phyloP scores from a whole-genome alignment of 2,329 filamentous ascomycete species.

The Chrysoporthe puriensis region DNA sequence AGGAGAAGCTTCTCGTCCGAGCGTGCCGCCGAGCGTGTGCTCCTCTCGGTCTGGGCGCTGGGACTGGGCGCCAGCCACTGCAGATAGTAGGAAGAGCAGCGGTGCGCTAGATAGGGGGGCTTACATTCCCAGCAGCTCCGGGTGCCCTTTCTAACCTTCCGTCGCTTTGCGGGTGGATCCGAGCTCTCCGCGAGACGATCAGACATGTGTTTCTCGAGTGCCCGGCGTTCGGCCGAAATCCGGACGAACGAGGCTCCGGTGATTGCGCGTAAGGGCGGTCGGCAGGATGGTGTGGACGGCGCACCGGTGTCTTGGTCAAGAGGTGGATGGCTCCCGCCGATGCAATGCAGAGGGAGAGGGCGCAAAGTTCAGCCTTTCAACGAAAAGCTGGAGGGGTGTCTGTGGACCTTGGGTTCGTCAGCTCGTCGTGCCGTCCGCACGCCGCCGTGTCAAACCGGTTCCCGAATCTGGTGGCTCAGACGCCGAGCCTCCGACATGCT shows the following conservation, averaged over 20 bases:
- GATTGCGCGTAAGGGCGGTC: not conserved
- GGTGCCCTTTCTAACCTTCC: conserved; percentile 56
- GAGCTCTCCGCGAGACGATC: conserved; percentile 15
- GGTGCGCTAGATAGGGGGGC: conserved; percentile 24
- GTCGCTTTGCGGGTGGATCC: conserved; percentile 40
- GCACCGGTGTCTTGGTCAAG: not conserved
- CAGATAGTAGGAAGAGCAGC: conserved; percentile 5
- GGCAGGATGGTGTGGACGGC: conserved; percentile 1
- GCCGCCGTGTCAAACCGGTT: conserved; percentile 9
- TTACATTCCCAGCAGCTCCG: conserved; percentile 60
- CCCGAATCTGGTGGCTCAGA: conserved; percentile 16
- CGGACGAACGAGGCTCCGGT: conserved; percentile 21
- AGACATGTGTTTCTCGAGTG: conserved; percentile 15
- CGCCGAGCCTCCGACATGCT: conserved; percentile 19
- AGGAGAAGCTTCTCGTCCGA: no score
- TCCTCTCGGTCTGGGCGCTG: no score
- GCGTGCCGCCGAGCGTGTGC: not conserved
- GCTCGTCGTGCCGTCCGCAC: conserved; percentile 17
- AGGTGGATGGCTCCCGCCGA: not conserved
- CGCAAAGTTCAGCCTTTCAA: conserved; percentile 20
- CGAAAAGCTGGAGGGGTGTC: conserved; percentile 1
- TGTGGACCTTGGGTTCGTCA: conserved; percentile 21
- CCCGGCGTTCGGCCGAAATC: conserved; percentile 24
- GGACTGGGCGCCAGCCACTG: not conserved
- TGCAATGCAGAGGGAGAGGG: not conserved